phyloP scores from a whole-genome alignment of 2,329 filamentous ascomycete species.

The Pseudodiploospora longispora region DNA sequence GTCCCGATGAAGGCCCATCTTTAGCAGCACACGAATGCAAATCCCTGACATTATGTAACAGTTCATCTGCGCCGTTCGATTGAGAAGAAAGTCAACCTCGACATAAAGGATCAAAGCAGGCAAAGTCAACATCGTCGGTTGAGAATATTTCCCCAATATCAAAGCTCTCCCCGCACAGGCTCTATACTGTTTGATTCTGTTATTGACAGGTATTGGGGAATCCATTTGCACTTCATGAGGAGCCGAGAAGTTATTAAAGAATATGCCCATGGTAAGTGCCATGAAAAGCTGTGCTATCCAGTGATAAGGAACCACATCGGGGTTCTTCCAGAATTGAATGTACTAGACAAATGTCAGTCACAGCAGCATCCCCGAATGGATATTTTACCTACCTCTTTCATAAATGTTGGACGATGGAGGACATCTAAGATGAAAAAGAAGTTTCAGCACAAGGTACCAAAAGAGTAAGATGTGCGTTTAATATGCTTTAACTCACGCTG shows the following conservation, averaged over 20 bases:
- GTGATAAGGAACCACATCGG: slow-evolving; percentile 27
- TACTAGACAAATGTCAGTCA: slow-evolving; percentile 29
- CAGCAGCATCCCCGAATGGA: not conserved
- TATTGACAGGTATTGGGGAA: slow-evolving; percentile 29
- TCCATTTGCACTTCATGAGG: slow-evolving; percentile 36
- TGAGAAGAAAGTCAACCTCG: slow-evolving; percentile 46
- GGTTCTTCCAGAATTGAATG: slow-evolving; percentile 39
- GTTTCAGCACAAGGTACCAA: no score
- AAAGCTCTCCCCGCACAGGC: slow-evolving; percentile 44
- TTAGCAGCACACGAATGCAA: slow-evolving; percentile 45
- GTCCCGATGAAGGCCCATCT: slow-evolving; percentile 52
- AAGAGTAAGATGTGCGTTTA: no score
- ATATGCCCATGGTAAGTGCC: slow-evolving; percentile 34
- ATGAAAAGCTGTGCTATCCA: slow-evolving; percentile 47
- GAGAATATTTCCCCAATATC: slow-evolving; percentile 40
- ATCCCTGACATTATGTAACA: slow-evolving; percentile 45
- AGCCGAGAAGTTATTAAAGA: slow-evolving; percentile 35
- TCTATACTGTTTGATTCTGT: slow-evolving; percentile 41
- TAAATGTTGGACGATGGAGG: slow-evolving; percentile 45
- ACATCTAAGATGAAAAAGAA: slow-evolving; percentile 29
- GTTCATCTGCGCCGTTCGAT: slow-evolving; percentile 42
- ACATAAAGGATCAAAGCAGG: slow-evolving; percentile 44
- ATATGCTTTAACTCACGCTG: slow-evolving; percentile 30
- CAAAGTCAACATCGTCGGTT: slow-evolving; percentile 39
- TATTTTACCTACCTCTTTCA: slow-evolving; percentile 28